phyloP scores from a whole-genome alignment of 2,329 filamentous ascomycete species.

The Trichoderma atrobrunneum region DNA sequence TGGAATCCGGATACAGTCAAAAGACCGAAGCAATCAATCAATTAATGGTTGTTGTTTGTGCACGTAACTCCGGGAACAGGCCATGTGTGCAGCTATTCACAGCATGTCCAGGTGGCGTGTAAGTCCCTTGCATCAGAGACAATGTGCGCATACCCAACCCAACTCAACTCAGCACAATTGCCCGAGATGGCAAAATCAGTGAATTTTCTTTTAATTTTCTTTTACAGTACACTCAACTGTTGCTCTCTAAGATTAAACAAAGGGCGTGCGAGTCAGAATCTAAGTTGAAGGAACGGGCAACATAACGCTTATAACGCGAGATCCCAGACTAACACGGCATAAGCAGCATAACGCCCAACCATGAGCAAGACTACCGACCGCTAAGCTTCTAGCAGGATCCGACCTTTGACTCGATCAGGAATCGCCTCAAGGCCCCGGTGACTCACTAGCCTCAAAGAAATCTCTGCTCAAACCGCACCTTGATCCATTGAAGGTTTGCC shows the following conservation, averaged over 20 bases:
- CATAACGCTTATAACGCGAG: background rate
- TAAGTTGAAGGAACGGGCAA: background rate
- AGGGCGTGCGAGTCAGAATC: background rate
- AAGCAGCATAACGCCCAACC: background rate
- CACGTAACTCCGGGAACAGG: background rate
- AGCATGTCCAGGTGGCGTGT: background rate
- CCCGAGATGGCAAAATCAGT: background rate
- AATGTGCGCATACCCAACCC: background rate
- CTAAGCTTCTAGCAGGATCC: background rate
- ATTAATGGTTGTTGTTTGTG: background rate
- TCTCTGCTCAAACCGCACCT: background rate
- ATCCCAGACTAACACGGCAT: background rate
- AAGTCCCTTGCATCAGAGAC: background rate
- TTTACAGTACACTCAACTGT: background rate
- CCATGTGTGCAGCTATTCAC: constrained; percentile 5
- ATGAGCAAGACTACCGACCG: background rate
- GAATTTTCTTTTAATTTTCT: background rate
- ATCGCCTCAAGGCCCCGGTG: background rate
- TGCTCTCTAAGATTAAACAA: background rate
- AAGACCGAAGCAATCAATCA: background rate
- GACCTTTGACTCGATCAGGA: background rate
- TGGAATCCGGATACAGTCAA: background rate
- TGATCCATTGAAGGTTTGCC: background rate
- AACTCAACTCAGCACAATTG: background rate
- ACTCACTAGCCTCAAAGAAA: constrained; percentile 13